A percentile compares a stretch with the other conserved stretches of the same genome.
Evolutionary conservation across 2,329 filamentous ascomycete genomes (phyloP).

Genomic region (Neoarthrinium moseri): DNA sequence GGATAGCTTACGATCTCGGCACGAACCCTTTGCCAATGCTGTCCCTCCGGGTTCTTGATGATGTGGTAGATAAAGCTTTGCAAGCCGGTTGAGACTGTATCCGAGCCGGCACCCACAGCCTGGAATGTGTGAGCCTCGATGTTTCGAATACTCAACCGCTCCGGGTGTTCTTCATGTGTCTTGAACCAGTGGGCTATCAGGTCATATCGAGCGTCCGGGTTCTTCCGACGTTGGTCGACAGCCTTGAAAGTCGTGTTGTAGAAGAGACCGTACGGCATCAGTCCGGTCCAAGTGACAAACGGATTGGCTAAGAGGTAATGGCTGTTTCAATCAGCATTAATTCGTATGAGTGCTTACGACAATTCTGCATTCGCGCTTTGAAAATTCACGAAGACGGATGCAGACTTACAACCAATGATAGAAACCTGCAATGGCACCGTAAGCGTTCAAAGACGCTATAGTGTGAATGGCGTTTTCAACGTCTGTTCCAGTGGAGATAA

Average conservation of each 20-base stretch:
- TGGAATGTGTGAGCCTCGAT: conserved; percentile 16
- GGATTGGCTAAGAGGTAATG: conserved; percentile 14
- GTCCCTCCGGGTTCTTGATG: conserved; percentile 17
- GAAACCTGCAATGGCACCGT: conserved; percentile 8
- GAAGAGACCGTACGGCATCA: conserved; percentile 13
- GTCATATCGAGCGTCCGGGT: conserved; percentile 15
- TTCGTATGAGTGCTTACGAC: too few species aligned
- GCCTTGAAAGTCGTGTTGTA: conserved; percentile 7
- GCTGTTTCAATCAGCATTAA: not conserved
- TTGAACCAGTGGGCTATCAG: conserved; percentile 16
- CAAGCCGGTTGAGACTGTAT: conserved; percentile 19
- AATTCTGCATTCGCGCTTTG: too few species aligned
- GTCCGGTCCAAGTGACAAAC: conserved; percentile 11
- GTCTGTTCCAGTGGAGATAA: conserved; percentile 21
- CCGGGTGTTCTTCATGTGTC: conserved; percentile 12
- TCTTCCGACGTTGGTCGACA: conserved; percentile 10
- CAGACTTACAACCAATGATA: conserved; percentile 2
- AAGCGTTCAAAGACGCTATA: conserved; percentile 6
- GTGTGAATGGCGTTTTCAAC: conserved; percentile 20
- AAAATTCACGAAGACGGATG: too few species aligned
- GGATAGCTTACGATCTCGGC: conserved; percentile 17
- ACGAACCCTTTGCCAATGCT: conserved; percentile 11
- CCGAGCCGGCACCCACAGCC: conserved; percentile 17
- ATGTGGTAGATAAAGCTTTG: conserved; percentile 26
- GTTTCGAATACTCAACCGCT: conserved; percentile 17